These are phyloP conservation scores for Colletotrichum spaethianum DNA, from an alignment of 2,329 filamentous ascomycete genomes.

Conservation along the genomic window DNA sequence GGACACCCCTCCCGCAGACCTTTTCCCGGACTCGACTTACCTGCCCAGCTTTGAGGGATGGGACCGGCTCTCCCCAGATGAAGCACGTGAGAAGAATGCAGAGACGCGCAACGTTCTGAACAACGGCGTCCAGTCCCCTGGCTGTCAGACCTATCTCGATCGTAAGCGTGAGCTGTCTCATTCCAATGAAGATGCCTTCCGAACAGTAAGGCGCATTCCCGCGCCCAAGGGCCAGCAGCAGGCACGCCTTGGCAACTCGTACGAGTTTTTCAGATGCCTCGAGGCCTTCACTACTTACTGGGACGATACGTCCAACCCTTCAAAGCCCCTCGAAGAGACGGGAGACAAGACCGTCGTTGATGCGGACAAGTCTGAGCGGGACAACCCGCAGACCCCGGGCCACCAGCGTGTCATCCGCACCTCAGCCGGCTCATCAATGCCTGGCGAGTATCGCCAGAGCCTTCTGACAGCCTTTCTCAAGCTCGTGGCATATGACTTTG, in stretches of 20 bases:
- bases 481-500: constrained; percentile 76
- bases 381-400: constrained; percentile 13
- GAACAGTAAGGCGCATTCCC: constrained; percentile 71
- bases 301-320: constrained; percentile 69
- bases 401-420: constrained; percentile 54
- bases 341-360: constrained; percentile 30
- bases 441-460: constrained; percentile 69
- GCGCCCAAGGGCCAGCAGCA: constrained; percentile 67
- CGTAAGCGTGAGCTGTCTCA: constrained; percentile 70
- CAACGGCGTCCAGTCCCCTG: constrained; percentile 69
- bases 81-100: constrained; percentile 63
- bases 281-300: constrained; percentile 72
- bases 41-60: constrained; percentile 69
- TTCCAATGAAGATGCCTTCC: constrained; percentile 71
- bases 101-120: constrained; percentile 63
- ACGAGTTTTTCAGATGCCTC: constrained; percentile 76
- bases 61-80: constrained; percentile 64
- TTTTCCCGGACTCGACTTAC: constrained; percentile 68
- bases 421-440: constrained; percentile 68
- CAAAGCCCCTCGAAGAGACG: constrained; percentile 30
- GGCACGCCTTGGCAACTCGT: constrained; percentile 72
- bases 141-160: constrained; percentile 71
- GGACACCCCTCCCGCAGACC: constrained; percentile 61
- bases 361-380: constrained; percentile 38
- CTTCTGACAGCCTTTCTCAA: constrained; percentile 74